phyloP scores from a whole-genome alignment of 1,139 yeast genomes.

The Yamadazyma trypodendri region DNA sequence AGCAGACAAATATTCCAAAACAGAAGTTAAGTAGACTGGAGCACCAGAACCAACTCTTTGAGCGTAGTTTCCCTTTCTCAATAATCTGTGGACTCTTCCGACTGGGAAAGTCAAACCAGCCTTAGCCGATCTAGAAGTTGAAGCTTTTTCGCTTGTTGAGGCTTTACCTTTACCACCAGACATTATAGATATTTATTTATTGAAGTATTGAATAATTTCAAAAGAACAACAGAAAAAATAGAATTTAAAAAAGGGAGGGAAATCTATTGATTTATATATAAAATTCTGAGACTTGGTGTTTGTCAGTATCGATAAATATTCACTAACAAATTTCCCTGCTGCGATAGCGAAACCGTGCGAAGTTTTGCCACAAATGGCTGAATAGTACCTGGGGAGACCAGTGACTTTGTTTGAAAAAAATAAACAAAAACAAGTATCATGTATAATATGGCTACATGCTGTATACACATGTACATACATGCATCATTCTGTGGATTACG shows the following conservation, averaged over 20 bases:
- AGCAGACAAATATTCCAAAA: conserved; percentile 52
- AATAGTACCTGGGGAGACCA: neutral
- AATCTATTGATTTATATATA: conserved; percentile 6
- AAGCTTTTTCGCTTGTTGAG: conserved; percentile 52
- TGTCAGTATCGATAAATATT: neutral
- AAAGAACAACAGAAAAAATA: conserved; percentile 6
- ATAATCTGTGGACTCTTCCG: conserved; percentile 56
- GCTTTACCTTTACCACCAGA: conserved; percentile 58
- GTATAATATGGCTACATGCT: neutral
- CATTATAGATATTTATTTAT: conserved; percentile 23
- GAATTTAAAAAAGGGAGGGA: conserved; percentile 7
- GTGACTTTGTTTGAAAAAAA: neutral
- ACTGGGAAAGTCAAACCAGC: conserved; percentile 58
- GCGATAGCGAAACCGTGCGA: neutral
- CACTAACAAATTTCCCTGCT: neutral
- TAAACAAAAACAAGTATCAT: neutral
- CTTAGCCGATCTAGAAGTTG: conserved; percentile 53
- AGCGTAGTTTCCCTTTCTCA: conserved; percentile 56
- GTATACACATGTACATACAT: too few species aligned
- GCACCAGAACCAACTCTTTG: conserved; percentile 59
- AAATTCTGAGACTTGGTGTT: neutral
- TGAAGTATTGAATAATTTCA: conserved; percentile 15
- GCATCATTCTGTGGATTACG: neutral
- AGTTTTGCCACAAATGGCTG: neutral
- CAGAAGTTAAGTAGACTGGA: conserved; percentile 54